Conservation (phyloP, 192 early-diverging fungal genomes). For the Entomortierella beljakovae region DNA sequence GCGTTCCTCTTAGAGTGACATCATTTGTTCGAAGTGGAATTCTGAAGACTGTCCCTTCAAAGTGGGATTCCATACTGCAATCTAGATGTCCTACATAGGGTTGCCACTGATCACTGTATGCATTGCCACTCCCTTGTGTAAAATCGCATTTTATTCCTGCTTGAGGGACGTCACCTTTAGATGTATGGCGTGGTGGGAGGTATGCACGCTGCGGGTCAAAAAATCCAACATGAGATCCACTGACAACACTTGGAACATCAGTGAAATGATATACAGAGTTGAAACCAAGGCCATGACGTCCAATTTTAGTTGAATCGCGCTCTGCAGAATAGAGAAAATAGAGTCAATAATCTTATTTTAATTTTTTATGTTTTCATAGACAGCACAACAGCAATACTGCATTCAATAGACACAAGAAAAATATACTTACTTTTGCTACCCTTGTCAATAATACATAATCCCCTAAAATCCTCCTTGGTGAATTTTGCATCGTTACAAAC, state of each 20-base stretch:
- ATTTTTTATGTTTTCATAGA: not conserved
- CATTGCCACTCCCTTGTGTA: not conserved
- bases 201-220: conserved; percentile 34
- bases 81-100: conserved; percentile 25
- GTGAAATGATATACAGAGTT: conserved; percentile 46
- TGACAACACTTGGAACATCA: conserved; percentile 50
- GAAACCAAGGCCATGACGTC: conserved; percentile 48
- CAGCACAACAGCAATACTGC: not conserved
- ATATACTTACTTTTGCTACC: conserved; percentile 36
- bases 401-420: not conserved
- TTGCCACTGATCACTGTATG: conserved; percentile 13
- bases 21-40: conserved; percentile 23
- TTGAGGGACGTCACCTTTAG: not conserved
- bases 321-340: not conserved
- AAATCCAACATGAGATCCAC: conserved; percentile 29
- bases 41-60: conserved; percentile 42
- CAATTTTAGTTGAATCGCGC: conserved; percentile 29
- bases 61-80: conserved; percentile 32
- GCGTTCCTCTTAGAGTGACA: not conserved
- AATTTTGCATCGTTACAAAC: conserved; percentile 48
- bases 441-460: conserved; percentile 16
- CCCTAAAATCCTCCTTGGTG: conserved; percentile 17
- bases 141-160: conserved; percentile 31
- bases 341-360: not conserved
- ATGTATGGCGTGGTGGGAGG: conserved; percentile 2